Evolutionary conservation across 2,329 filamentous ascomycete genomes (phyloP), one percentile per base, ranked within the genome.

Genomic region (Aspergillus floridensis): DNA sequence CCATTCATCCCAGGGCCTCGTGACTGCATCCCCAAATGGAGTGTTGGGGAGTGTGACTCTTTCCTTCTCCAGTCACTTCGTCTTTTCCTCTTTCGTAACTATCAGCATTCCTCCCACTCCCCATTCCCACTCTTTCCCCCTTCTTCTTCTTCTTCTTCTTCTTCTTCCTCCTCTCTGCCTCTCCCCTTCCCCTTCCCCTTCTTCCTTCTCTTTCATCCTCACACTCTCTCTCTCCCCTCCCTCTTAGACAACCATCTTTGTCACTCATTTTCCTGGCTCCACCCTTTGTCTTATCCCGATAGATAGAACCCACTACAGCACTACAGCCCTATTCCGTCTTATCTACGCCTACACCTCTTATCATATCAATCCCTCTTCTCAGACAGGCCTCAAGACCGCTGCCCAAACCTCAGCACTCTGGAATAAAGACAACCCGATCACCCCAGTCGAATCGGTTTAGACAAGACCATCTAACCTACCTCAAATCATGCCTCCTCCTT

Each of bases 401-500:
- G 44, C 51, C 31, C 49, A 32, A 55, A 44, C 6, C 8, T 5
- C 26, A 32, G 31, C 41, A 8, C 31, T 11, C 19, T 21, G 21
- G 12, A 14, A 47, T 46, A 31, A 16, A 35, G 53, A 29, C 11
- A 26, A 29, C 7, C 22, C 5, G 38, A 3, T 26, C 22, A 10
- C 26, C n/a, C 10, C 35, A 32, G 16, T 49, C 32, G 19, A 31
- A 47, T 31, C 35, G 16, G 1, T 6, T 14, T 56, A 49, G 29
- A 32, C 8, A 24, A 24, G 21, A n/a, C n/a, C 32, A 38, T 12
- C 22, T 19, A 24, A 31, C 11, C 46, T 6, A n/a, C 58, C 32
- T 8, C 38, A 16, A 32, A 66, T 29, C 24, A 75, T 76, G 74
- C 59, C 68, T 63, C 68, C 68, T 58, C 64, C 70, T 55, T 65